Evolutionary conservation across 2,329 filamentous ascomycete genomes (phyloP).

Genomic region (Sclerotinia borealis): DNA sequence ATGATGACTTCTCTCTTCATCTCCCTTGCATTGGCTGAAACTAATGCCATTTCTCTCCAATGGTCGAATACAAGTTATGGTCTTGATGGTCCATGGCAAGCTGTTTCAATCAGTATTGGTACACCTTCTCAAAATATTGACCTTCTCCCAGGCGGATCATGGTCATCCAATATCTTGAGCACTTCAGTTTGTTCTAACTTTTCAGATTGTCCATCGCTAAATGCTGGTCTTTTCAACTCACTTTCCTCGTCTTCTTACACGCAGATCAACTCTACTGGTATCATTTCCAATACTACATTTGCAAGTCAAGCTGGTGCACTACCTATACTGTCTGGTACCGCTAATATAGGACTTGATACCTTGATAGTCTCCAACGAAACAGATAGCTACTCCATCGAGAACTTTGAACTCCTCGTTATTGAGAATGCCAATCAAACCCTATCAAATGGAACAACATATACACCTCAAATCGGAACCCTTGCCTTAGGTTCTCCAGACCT

Average conservation of each 20-base stretch:
- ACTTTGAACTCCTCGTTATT: conserved; percentile 1
- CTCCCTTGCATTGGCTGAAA: neutral
- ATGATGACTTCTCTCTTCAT: neutral
- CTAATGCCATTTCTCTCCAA: neutral
- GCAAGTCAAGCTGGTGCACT: neutral
- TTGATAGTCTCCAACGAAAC: neutral
- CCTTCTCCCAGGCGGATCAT: conserved; percentile 18
- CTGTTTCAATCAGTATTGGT: conserved; percentile 18
- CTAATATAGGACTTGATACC: neutral
- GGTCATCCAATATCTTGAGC: conserved; percentile 13
- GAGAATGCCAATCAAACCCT: neutral
- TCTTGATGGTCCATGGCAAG: conserved; percentile 23
- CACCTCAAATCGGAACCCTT: neutral
- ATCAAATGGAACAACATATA: neutral
- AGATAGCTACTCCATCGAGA: neutral
- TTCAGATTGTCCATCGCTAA: neutral
- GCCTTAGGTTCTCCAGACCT: neutral
- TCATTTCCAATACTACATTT: neutral
- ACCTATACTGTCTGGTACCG: neutral
- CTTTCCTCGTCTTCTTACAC: neutral
- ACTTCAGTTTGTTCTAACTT: conserved; percentile 15
- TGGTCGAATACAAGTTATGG: conserved; percentile 20
- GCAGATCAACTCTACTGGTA: neutral
- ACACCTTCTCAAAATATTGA: conserved; percentile 12
- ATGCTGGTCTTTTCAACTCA: neutral